Conservation (phyloP, 768 basidiomycete species). For the Gyrodon lividus region DNA sequence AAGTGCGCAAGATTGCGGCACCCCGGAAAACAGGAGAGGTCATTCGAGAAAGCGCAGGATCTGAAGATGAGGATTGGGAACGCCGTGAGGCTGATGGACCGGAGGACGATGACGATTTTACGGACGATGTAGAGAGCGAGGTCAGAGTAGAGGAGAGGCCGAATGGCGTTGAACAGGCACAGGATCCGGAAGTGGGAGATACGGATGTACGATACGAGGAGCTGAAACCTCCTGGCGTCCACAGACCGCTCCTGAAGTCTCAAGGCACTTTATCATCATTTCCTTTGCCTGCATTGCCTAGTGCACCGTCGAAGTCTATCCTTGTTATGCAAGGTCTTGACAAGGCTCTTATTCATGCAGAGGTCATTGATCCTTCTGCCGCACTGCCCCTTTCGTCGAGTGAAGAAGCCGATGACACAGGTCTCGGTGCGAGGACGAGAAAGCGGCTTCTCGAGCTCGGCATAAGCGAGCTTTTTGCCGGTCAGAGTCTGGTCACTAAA, state of each 20-base stretch:
- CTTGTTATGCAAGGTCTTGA: constrained; percentile 81
- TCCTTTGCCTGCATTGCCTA: constrained; percentile 62
- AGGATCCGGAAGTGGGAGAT: constrained; percentile 16
- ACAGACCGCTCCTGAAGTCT: constrained; percentile 12
- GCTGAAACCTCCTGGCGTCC: background rate
- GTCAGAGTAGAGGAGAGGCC: constrained; percentile 8
- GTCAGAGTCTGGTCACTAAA: constrained; percentile 40
- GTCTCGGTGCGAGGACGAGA: constrained; percentile 58
- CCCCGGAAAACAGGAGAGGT: constrained; percentile 25
- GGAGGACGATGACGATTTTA: constrained; percentile 16
- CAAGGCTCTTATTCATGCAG: constrained; percentile 65
- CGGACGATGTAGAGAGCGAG: constrained; percentile 17
- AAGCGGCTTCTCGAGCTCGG: constrained; percentile 72
- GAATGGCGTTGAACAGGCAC: constrained; percentile 15
- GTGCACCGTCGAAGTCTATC: constrained; percentile 66
- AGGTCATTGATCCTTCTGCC: constrained; percentile 58
- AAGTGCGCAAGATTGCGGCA: constrained; percentile 40
- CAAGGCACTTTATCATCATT: constrained; percentile 58
- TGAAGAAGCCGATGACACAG: constrained; percentile 40
- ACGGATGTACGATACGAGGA: background rate
- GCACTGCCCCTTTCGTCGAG: constrained; percentile 43
- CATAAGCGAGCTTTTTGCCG: constrained; percentile 86
- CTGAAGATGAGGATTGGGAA: constrained; percentile 25
- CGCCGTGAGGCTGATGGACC: constrained; percentile 20
- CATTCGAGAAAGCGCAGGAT: constrained; percentile 12